Base-by-base conservation (phyloP, 176 grass and related monocot species). In the Triticum dicoccoides region DNA sequence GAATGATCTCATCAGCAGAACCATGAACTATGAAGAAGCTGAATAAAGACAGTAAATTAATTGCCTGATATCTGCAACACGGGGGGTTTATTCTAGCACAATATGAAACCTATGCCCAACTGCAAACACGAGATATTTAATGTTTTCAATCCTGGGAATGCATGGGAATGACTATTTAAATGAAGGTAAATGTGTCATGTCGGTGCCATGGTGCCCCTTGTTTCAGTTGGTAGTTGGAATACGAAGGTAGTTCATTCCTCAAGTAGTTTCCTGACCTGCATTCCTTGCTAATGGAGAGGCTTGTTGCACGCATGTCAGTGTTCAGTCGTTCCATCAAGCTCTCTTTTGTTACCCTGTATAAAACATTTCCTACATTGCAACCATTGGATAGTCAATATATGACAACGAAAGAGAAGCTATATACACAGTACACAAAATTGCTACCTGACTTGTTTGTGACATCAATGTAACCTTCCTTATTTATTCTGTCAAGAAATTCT, bases 21-120 rank as follows among this genome's bases (percentile, higher is more conserved):
- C 96, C 93, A 76, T 98, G 96, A 86, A 98, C 66, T 38, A 84
- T 94, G 67, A 95, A 91, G 35, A 98, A 94, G 69, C 93, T 98
- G 66, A 49, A 47, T 10, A 89, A 20, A 73, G 30, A 56, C 4
- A 77, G n/a, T 65, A 49, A 84, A 42, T 33, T 65, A 30, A 12
- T 27, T 65, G 35, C 54, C 54, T 59, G 73, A 74, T 74, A 84
- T 38, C 14, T 20, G 15, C 23, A 37, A 81, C 12, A 69, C 33
- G 17, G 4, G 17, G 15, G 18, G 21, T 67, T 84, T 64, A 62
- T 35, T 23, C 44, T 58, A 47, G 25, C 64, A 76, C 33, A 76
- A 27, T 8, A 13, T 9, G 52, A 52, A 80, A 66, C 5, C 33
- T 58, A 15, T 17, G 34, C 9, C 20, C n/a, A 80, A 74, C 25